Evolutionary conservation across 768 basidiomycete species (phyloP).

Genomic region (Lactarius pseudohatsudake): DNA sequence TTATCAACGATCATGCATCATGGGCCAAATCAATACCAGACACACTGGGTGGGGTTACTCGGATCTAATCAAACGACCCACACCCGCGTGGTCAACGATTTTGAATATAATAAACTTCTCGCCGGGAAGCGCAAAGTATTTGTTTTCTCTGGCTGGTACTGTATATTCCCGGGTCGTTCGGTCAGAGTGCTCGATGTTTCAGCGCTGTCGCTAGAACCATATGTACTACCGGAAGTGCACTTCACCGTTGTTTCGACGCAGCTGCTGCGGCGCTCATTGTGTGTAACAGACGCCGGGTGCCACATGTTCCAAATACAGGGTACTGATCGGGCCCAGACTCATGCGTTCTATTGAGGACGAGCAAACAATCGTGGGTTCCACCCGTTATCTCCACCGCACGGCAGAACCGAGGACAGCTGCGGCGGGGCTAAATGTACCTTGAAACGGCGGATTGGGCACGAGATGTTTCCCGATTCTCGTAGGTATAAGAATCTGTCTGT

Average conservation of each 20-base stretch:
- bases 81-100: neutral
- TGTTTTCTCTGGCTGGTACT: neutral
- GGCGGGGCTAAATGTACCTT: neutral
- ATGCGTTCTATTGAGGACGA: neutral
- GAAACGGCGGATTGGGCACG: neutral
- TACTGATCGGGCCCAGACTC: slow-evolving; percentile 1
- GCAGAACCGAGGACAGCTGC: neutral
- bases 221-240: neutral
- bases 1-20: slow-evolving; percentile 3
- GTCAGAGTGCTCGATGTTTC: neutral
- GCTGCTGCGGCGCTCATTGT: neutral
- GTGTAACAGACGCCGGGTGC: neutral
- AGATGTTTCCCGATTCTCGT: neutral
- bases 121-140: neutral
- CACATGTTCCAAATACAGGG: neutral
- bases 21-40: slow-evolving; percentile 3
- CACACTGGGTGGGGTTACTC: neutral
- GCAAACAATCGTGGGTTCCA: neutral
- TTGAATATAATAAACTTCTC: neutral
- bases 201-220: neutral
- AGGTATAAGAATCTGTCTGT: neutral
- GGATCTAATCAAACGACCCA: neutral
- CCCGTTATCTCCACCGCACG: slow-evolving; percentile 11
- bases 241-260: neutral
- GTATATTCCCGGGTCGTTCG: neutral